A percentile compares a stretch with the other conserved stretches of the same genome.
Conservation (phyloP, 768 basidiomycete genomes). For the Lactifluus volemus region DNA sequence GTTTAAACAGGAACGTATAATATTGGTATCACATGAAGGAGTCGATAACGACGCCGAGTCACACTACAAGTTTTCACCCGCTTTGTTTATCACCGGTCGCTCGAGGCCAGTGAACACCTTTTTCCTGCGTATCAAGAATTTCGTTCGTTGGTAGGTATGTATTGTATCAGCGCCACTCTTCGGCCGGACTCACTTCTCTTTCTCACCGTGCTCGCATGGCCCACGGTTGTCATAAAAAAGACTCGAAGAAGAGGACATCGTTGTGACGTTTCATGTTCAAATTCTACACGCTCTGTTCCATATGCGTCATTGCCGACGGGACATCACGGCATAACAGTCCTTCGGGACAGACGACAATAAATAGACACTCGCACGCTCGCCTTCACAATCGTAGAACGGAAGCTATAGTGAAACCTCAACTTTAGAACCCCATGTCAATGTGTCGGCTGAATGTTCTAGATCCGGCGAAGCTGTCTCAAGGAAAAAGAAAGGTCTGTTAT, state of each 20-base stretch:
- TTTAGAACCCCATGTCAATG: slow-evolving; percentile 5
- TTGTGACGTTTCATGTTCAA: slow-evolving; percentile 13
- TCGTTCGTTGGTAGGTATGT: background rate
- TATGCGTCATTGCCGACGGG: background rate
- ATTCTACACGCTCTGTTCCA: background rate
- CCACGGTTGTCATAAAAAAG: slow-evolving; percentile 10
- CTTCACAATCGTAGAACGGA: slow-evolving; percentile 6
- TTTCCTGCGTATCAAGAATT: slow-evolving; percentile 9
- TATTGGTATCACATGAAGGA: background rate
- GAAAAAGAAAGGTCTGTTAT: background rate
- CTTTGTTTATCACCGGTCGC: slow-evolving; percentile 4
- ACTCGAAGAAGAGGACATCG: background rate
- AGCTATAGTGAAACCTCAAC: slow-evolving; percentile 6
- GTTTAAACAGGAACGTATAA: background rate
- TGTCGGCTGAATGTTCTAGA: slow-evolving; percentile 7
- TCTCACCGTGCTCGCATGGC: slow-evolving; percentile 9
- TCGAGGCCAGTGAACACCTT: background rate
- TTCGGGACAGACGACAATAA: slow-evolving; percentile 1
- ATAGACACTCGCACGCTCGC: slow-evolving; percentile 2
- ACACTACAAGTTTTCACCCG: background rate
- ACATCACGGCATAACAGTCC: slow-evolving; percentile 10
- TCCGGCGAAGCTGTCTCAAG: background rate
- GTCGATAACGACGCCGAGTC: background rate
- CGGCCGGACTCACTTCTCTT: slow-evolving; percentile 7
- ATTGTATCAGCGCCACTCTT: slow-evolving; percentile 11